Conservation (phyloP, 345 rosid genomes). For the Euclidium syriacum region DNA sequence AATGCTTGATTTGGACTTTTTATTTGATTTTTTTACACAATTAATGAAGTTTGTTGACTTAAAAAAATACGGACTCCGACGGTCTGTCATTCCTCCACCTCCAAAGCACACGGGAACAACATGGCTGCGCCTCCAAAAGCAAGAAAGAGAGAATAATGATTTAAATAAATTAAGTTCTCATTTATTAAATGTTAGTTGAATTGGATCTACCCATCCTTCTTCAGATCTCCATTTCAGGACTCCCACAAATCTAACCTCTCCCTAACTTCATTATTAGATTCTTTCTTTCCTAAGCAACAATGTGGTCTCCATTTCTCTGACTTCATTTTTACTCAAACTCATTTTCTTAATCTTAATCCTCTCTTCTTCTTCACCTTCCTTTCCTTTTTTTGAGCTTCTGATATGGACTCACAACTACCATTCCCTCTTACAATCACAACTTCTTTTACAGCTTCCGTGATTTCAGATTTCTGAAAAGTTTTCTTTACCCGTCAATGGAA, state of each 20-base stretch:
- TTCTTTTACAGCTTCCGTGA: not conserved
- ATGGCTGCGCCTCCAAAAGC: slow-evolving; percentile 2
- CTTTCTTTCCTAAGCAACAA: not conserved
- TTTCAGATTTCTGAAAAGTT: not conserved
- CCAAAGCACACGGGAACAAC: not conserved
- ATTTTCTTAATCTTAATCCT: too few species aligned
- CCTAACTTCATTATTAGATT: not conserved
- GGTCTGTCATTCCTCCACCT: not conserved
- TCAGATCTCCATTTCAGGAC: not conserved
- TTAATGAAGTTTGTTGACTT: not conserved
- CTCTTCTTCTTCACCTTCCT: not conserved
- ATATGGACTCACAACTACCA: not conserved
- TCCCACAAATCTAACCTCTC: not conserved
- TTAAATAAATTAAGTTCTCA: not conserved
- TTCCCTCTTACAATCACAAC: not conserved
- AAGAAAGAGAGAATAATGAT: not conserved
- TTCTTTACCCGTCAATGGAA: slow-evolving; percentile 29
- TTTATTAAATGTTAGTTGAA: not conserved
- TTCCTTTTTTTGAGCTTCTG: not conserved
- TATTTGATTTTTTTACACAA: not conserved
- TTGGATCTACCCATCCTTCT: not conserved
- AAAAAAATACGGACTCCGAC: not conserved
- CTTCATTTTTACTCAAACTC: slow-evolving; percentile 8
- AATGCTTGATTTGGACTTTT: too few species aligned
- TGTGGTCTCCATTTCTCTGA: slow-evolving; percentile 11